A percentile compares a stretch with the other conserved stretches of the same genome.
phyloP scores from a whole-genome alignment of 148 eudicot genomes.

The Camellia granthamiana region DNA sequence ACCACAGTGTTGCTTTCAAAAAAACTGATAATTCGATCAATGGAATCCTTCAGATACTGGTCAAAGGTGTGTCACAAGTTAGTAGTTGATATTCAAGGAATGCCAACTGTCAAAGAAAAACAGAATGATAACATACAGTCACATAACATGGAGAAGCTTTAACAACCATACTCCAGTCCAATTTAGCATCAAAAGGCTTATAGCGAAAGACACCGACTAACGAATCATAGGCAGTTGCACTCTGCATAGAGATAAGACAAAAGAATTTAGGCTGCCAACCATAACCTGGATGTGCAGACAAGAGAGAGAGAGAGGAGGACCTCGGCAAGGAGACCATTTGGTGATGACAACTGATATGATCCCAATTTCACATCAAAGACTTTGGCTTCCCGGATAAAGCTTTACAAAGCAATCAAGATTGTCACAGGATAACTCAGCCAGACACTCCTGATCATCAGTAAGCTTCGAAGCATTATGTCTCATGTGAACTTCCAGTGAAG shows the following conservation, averaged over 20 bases:
- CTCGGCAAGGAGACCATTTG: conserved; percentile 91
- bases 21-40: conserved; percentile 75
- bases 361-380: conserved; percentile 85
- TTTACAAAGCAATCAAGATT: conserved; percentile 67
- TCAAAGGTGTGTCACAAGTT: conserved; percentile 24
- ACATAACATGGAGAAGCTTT: conserved; percentile 96
- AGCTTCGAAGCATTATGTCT: conserved; percentile 94
- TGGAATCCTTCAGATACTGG: conserved; percentile 89
- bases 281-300: not conserved
- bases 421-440: conserved; percentile 92
- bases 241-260: conserved; percentile 37
- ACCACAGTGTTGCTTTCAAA: conserved; percentile 70
- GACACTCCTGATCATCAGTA: conserved; percentile 50
- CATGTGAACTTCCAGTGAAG: conserved; percentile 83
- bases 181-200: conserved; percentile 79
- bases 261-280: not conserved
- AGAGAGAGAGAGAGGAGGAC: conserved; percentile 26
- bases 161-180: conserved; percentile 95
- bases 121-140: conserved; percentile 57
- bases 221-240: conserved; percentile 80
- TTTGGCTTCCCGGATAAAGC: conserved; percentile 78
- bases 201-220: conserved; percentile 72
- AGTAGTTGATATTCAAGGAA: not conserved
- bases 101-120: conserved; percentile 11
- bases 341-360: conserved; percentile 81